Percentiles rank a stretch among this genome's conserved stretches.
These are phyloP conservation scores for Batrachochytrium dendrobatidis DNA, from an alignment of 371 early-diverging fungal genomes.

Conservation along the genomic window DNA sequence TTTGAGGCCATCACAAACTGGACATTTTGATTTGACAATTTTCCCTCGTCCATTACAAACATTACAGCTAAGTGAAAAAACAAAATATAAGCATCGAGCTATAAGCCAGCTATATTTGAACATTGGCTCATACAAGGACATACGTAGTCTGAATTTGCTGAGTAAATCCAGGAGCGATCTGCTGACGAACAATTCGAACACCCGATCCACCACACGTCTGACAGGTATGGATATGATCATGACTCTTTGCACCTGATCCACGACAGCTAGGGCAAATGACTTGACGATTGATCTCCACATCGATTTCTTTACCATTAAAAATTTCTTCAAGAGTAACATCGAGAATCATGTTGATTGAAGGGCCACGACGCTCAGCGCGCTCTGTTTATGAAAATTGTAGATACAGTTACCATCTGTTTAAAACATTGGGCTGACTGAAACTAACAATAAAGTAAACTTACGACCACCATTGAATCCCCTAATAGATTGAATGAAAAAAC, in stretches of 20 bases:
- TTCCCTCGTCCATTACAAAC: conserved; percentile 88
- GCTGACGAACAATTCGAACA: conserved; percentile 68
- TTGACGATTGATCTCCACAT: conserved; percentile 86
- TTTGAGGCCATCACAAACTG: conserved; percentile 75
- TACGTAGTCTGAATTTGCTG: conserved; percentile 86
- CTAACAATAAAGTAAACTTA: not conserved
- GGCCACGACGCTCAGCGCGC: conserved; percentile 64
- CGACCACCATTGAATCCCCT: not conserved
- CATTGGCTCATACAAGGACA: conserved; percentile 7
- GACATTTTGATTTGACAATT: conserved; percentile 65
- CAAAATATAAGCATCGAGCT: not conserved
- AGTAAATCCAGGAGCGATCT: conserved; percentile 85
- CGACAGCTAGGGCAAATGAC: conserved; percentile 87
- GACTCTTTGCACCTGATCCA: conserved; percentile 83
- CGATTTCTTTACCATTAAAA: conserved; percentile 72
- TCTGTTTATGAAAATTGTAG: not conserved
- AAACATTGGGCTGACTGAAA: conserved; percentile 3
- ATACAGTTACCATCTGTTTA: not conserved
- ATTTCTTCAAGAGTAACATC: conserved; percentile 84
- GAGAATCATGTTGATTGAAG: conserved; percentile 64
- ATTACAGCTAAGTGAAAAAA: conserved; percentile 59
- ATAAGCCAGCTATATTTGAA: not conserved
- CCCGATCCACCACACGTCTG: conserved; percentile 73
- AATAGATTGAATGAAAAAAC: too few species aligned
- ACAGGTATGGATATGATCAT: conserved; percentile 80